phyloP scores from a whole-genome alignment of 1,284 basidiomycete genomes.

The Coriolopsis trogii region DNA sequence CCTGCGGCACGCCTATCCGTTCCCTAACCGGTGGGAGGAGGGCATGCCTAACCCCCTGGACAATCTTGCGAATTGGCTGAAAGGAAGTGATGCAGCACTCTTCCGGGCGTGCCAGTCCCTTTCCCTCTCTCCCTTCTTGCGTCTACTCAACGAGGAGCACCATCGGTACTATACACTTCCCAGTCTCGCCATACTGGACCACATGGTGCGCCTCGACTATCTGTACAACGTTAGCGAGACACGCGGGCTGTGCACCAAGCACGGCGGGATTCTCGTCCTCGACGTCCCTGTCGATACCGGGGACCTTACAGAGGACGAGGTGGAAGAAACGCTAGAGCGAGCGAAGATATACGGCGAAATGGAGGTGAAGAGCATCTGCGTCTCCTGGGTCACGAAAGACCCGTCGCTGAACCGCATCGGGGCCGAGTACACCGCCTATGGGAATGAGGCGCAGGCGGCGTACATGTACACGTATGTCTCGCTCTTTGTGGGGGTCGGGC shows the following conservation, averaged over 20 bases:
- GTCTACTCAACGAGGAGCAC: not conserved
- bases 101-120: slow-evolving; percentile 1
- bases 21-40: not conserved
- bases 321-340: not conserved
- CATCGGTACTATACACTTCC: not conserved
- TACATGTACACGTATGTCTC: not conserved
- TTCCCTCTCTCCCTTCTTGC: slow-evolving; percentile 1
- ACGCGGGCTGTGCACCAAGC: not conserved
- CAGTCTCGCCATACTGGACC: not conserved
- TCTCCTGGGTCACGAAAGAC: not conserved
- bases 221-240: no score
- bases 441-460: not conserved
- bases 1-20: slow-evolving; percentile 31
- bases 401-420: not conserved
- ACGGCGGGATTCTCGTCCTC: not conserved
- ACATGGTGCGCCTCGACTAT: not conserved
- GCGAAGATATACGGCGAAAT: no score
- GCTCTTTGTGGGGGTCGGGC: not conserved
- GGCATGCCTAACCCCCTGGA: not conserved
- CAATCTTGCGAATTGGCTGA: slow-evolving; percentile 19
- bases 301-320: not conserved
- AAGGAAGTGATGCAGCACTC: slow-evolving; percentile 27
- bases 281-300: not conserved
- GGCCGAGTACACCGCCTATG: not conserved
- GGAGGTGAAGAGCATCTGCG: not conserved